Conservation (phyloP, 1,139 yeast genomes). For the Kazachstania sp. region DNA sequence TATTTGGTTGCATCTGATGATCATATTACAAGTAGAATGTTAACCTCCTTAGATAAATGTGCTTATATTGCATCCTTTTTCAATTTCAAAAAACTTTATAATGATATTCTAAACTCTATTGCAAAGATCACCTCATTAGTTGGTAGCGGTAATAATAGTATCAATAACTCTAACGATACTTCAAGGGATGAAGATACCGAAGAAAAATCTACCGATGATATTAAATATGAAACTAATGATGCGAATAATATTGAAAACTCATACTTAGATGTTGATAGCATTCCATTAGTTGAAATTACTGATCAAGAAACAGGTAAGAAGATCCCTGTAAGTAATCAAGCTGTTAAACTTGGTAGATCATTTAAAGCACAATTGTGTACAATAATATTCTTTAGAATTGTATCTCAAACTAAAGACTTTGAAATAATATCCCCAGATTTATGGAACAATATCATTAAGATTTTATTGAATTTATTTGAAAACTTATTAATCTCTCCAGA, state of each 20-base stretch:
- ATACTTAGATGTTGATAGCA: slow-evolving; percentile 22
- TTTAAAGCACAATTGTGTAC: slow-evolving; percentile 87
- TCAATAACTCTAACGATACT: neutral
- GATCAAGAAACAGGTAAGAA: slow-evolving; percentile 43
- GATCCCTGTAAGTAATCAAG: slow-evolving; percentile 67
- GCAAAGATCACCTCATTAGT: slow-evolving; percentile 52
- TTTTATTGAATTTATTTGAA: slow-evolving; percentile 59
- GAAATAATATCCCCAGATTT: slow-evolving; percentile 31
- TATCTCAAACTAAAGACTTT: slow-evolving; percentile 44
- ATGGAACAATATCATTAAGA: slow-evolving; percentile 56
- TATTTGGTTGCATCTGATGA: slow-evolving; percentile 88
- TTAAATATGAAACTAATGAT: neutral
- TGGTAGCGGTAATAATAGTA: neutral
- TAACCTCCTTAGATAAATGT: slow-evolving; percentile 80
- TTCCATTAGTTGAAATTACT: slow-evolving; percentile 36
- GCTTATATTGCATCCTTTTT: slow-evolving; percentile 67
- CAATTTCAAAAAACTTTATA: slow-evolving; percentile 48
- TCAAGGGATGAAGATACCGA: neutral
- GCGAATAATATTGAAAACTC: neutral
- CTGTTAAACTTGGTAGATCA: slow-evolving; percentile 81
- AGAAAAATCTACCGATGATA: neutral
- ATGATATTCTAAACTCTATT: slow-evolving; percentile 53
- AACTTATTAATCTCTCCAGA: slow-evolving; percentile 67
- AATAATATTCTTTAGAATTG: slow-evolving; percentile 72
- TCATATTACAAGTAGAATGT: slow-evolving; percentile 75